These are phyloP conservation scores for Parathielavia hyrcaniae DNA, from an alignment of 495 filamentous ascomycete species.

Conservation along the genomic window DNA sequence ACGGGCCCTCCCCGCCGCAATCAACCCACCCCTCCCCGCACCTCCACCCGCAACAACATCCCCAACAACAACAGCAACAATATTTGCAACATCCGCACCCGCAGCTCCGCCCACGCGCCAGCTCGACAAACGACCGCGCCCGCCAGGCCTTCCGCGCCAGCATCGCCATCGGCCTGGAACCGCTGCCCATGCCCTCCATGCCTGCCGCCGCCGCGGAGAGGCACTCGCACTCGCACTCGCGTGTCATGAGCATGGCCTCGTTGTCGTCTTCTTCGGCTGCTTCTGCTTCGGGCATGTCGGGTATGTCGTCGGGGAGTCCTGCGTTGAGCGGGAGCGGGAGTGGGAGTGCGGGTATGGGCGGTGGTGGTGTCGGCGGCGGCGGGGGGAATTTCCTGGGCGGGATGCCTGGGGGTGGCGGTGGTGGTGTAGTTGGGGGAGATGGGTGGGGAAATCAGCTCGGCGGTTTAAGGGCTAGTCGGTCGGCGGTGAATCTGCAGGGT, in stretches of 20 bases:
- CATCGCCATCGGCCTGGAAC: slow-evolving; percentile 44
- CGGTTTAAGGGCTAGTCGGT: slow-evolving; percentile 13
- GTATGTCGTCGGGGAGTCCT: background rate
- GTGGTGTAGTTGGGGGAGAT: background rate
- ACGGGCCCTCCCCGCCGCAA: background rate
- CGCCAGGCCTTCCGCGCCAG: slow-evolving; percentile 37
- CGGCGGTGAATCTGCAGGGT: slow-evolving; percentile 11
- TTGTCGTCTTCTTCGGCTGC: background rate
- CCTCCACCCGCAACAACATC: background rate
- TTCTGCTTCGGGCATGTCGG: no score
- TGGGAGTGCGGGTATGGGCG: background rate
- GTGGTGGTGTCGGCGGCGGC: background rate
- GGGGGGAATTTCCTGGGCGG: background rate
- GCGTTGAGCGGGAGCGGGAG: background rate
- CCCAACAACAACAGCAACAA: no score
- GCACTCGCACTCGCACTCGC: slow-evolving; percentile 3
- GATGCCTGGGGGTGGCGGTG: background rate
- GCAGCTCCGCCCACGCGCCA: slow-evolving; percentile 27
- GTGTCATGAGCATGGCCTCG: slow-evolving; percentile 10
- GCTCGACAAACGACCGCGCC: slow-evolving; percentile 28
- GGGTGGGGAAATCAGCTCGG: background rate
- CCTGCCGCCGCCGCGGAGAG: background rate
- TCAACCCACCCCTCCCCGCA: background rate
- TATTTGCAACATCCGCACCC: slow-evolving; percentile 21
- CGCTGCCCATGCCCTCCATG: slow-evolving; percentile 23